phyloP scores from a whole-genome alignment of 2,329 filamentous ascomycete genomes.

The Fusarium sp. region DNA sequence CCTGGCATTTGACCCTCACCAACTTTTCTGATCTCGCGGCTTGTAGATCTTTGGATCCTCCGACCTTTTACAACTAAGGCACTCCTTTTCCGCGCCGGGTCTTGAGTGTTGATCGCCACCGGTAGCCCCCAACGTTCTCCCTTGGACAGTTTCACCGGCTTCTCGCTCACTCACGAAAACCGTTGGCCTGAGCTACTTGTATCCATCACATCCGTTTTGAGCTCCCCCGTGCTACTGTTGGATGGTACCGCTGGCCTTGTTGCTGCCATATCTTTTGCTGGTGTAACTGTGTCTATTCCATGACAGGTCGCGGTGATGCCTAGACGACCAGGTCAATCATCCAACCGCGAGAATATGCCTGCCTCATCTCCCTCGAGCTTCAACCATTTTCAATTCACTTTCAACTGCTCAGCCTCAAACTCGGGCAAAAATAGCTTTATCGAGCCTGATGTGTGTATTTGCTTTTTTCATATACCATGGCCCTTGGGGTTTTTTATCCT shows the following conservation, averaged over 20 bases:
- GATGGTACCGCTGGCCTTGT: slow-evolving; percentile 1
- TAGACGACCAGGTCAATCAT: slow-evolving; percentile 15
- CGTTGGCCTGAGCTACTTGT: slow-evolving; percentile 2
- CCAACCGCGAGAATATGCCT: slow-evolving; percentile 21
- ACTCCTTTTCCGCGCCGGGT: slow-evolving; percentile 3
- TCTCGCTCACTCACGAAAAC: slow-evolving; percentile 10
- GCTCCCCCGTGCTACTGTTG: background rate
- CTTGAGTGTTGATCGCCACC: slow-evolving; percentile 28
- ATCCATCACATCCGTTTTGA: slow-evolving; percentile 8
- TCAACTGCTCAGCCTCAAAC: slow-evolving; percentile 41
- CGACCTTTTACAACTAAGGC: slow-evolving; percentile 2
- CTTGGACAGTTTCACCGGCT: slow-evolving; percentile 20
- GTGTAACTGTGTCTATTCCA: slow-evolving; percentile 3
- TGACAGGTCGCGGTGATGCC: slow-evolving; percentile 27
- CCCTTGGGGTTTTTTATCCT: background rate
- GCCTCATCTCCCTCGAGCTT: slow-evolving; percentile 27
- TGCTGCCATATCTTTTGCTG: background rate
- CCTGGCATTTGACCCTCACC: background rate
- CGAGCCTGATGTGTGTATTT: slow-evolving; percentile 46
- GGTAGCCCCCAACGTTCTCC: slow-evolving; percentile 27
- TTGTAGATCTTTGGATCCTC: background rate
- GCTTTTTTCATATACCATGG: background rate
- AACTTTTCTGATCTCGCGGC: background rate
- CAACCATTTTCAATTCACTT: slow-evolving; percentile 48
- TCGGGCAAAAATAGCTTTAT: slow-evolving; percentile 45